Conservation (phyloP, 768 basidiomycete species). For the Sporobolomyces phaffii region DNA sequence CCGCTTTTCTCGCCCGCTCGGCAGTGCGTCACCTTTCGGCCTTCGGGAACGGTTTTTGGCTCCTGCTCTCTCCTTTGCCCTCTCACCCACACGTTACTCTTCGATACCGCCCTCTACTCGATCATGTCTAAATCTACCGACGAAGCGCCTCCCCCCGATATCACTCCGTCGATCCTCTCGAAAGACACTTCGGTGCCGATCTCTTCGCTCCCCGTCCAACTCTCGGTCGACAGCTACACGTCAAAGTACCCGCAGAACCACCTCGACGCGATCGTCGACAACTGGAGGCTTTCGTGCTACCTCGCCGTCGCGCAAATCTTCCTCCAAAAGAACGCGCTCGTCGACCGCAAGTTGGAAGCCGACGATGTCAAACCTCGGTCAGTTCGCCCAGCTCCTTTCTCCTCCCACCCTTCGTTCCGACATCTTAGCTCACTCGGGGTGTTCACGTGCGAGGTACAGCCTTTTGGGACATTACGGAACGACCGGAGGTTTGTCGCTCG, state of each 20-base stretch:
- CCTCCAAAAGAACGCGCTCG: slow-evolving; percentile 63
- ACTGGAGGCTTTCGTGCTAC: slow-evolving; percentile 32
- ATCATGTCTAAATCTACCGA: slow-evolving; percentile 3
- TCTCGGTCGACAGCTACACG: slow-evolving; percentile 1
- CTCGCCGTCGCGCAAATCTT: slow-evolving; percentile 63
- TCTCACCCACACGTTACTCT: neutral
- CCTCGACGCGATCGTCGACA: slow-evolving; percentile 19
- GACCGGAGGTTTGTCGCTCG: slow-evolving; percentile 68
- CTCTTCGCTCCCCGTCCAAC: slow-evolving; percentile 15
- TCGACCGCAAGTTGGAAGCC: slow-evolving; percentile 55
- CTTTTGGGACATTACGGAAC: slow-evolving; percentile 43
- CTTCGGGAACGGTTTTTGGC: neutral
- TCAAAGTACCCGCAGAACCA: slow-evolving; percentile 4
- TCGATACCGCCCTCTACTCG: too few relatives aligned
- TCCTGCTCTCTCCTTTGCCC: neutral
- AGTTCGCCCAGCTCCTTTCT: too few relatives aligned
- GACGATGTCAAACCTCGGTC: slow-evolving; percentile 64
- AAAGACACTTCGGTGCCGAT: neutral
- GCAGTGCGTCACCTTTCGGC: too few relatives aligned
- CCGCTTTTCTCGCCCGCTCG: too few relatives aligned
- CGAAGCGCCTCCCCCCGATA: slow-evolving; percentile 28
- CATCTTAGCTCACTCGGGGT: slow-evolving; percentile 49
- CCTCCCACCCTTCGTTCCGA: slow-evolving; percentile 61
- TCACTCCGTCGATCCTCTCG: slow-evolving; percentile 18
- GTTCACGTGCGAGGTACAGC: neutral